Evolutionary conservation across 2,329 filamentous ascomycete genomes (phyloP).

Genomic region (Atkinsonella texensis): DNA sequence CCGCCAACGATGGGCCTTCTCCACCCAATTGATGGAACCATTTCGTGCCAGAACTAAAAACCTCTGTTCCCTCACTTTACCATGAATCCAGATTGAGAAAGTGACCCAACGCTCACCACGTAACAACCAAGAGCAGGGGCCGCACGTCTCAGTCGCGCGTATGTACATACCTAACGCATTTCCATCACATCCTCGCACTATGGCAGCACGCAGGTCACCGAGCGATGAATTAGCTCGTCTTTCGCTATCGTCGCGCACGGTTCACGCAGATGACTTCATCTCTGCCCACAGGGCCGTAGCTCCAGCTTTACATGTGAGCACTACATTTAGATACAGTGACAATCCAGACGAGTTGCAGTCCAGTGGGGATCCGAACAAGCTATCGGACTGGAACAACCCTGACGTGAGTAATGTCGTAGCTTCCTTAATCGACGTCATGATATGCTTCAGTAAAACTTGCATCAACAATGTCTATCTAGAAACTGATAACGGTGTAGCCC

Average conservation of each 20-base stretch:
- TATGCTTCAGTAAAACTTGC: background rate
- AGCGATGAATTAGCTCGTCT: constrained; percentile 13
- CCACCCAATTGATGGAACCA: background rate
- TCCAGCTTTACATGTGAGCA: constrained; percentile 80
- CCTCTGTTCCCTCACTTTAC: too few relatives aligned
- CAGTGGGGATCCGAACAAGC: constrained; percentile 20
- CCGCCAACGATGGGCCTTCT: background rate
- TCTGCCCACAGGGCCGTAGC: constrained; percentile 69
- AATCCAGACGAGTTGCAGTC: constrained; percentile 53
- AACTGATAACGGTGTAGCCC: constrained; percentile 15
- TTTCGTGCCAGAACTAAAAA: background rate
- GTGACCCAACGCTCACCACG: too few relatives aligned
- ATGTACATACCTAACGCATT: background rate
- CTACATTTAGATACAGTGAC: constrained; percentile 71
- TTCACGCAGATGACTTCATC: constrained; percentile 73
- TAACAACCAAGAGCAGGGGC: too few relatives aligned
- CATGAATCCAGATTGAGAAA: too few relatives aligned
- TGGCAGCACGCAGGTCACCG: constrained; percentile 1
- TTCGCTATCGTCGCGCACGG: constrained; percentile 55
- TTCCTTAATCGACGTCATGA: background rate
- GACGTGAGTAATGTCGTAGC: constrained; percentile 34
- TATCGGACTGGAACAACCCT: constrained; percentile 39
- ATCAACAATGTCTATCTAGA: background rate
- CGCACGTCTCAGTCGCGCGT: too few relatives aligned
- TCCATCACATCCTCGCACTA: background rate